A percentile compares a stretch with the other conserved stretches of the same genome.
Conservation (phyloP, 140 eudicot species). For the Ambrosia hybrid region DNA sequence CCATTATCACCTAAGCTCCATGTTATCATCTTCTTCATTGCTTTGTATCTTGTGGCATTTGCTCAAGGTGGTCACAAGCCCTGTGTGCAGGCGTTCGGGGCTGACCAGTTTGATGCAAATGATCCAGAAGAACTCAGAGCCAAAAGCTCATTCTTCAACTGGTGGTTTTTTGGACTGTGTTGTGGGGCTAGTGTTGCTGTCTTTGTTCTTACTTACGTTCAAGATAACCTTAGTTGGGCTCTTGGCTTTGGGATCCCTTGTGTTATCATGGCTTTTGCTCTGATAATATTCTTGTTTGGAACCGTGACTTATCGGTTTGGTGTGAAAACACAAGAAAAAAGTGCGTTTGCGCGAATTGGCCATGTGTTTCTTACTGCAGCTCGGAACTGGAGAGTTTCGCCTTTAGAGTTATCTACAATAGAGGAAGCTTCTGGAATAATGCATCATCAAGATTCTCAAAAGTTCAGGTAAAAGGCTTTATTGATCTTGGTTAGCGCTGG, state of each 20-base stretch:
- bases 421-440: constrained; percentile 29
- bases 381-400: constrained; percentile 33
- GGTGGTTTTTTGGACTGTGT: constrained; percentile 52
- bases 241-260: constrained; percentile 69
- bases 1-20: constrained; percentile 28
- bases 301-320: constrained; percentile 44
- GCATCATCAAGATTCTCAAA: constrained; percentile 31
- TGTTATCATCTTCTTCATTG: constrained; percentile 37
- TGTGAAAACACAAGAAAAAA: constrained; percentile 6
- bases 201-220: constrained; percentile 43
- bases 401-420: constrained; percentile 8
- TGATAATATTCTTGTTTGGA: constrained; percentile 37
- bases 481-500: not conserved
- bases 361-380: constrained; percentile 40
- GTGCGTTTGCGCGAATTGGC: constrained; percentile 37
- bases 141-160: constrained; percentile 67
- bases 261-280: constrained; percentile 35
- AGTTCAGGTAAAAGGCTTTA: constrained; percentile 30
- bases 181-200: constrained; percentile 32
- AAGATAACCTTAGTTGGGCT: constrained; percentile 61
- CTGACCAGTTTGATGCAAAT: constrained; percentile 59
- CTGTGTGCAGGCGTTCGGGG: constrained; percentile 56
- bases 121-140: constrained; percentile 43
- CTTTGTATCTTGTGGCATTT: constrained; percentile 51
- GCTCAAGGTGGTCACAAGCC: constrained; percentile 61